These are phyloP conservation scores for Skeletonema menzelii DNA, from an alignment of 108 stramenopile genomes.

Conservation along the genomic window DNA sequence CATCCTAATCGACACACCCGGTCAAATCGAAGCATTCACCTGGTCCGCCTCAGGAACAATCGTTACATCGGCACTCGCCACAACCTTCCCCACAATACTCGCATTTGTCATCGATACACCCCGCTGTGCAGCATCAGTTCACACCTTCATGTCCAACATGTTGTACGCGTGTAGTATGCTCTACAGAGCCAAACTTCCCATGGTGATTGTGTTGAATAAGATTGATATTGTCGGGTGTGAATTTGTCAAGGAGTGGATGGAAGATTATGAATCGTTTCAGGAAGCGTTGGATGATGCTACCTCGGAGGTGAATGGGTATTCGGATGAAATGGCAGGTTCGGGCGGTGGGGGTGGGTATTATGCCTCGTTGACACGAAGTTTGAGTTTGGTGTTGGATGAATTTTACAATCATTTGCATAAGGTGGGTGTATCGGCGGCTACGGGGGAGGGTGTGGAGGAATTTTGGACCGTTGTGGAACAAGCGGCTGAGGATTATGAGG, in stretches of 20 bases:
- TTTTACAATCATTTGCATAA: slow-evolving; percentile 93
- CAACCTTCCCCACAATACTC: slow-evolving; percentile 94
- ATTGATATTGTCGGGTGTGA: slow-evolving; percentile 85
- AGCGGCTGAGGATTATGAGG: slow-evolving; percentile 78
- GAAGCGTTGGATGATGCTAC: slow-evolving; percentile 86
- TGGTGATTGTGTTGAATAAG: slow-evolving; percentile 97
- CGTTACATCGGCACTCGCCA: slow-evolving; percentile 91
- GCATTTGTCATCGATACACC: slow-evolving; percentile 97
- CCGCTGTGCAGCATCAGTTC: slow-evolving; percentile 87
- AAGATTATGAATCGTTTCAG: slow-evolving; percentile 95
- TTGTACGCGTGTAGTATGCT: slow-evolving; percentile 97
- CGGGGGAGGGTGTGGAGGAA: slow-evolving; percentile 92
- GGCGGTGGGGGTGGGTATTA: slow-evolving; percentile 78
- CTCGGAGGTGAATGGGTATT: slow-evolving; percentile 25
- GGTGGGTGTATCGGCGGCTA: slow-evolving; percentile 90
- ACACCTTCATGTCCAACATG: slow-evolving; percentile 99
- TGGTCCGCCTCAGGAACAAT: slow-evolving; percentile 98
- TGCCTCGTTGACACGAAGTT: slow-evolving; percentile 87
- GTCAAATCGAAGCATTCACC: slow-evolving; percentile 99
- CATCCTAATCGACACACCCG: slow-evolving; percentile 97
- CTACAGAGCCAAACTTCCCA: slow-evolving; percentile 92
- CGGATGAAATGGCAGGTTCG: slow-evolving; percentile 36
- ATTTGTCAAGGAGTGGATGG: slow-evolving; percentile 97
- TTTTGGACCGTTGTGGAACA: slow-evolving; percentile 86
- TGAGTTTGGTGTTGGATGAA: slow-evolving; percentile 95